Evolutionary conservation across 2,329 filamentous ascomycete species (phyloP).

Genomic region (Cercospora sp.): DNA sequence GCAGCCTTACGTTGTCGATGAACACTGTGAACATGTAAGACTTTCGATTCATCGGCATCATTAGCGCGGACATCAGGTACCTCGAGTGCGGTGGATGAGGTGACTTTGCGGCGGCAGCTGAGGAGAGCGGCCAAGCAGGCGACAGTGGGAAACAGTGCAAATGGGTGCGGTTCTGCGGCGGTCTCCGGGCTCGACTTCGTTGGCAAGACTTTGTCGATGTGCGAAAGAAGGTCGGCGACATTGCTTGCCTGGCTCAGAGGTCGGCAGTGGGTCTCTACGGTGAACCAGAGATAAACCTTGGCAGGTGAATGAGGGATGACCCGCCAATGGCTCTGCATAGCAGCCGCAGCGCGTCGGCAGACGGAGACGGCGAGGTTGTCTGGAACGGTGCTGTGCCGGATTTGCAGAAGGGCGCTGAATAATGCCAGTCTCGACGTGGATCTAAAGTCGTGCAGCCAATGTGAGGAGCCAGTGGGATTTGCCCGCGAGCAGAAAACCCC

Average conservation of each 20-base stretch:
- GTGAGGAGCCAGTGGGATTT: background rate
- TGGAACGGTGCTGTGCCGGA: background rate
- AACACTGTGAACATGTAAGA: background rate
- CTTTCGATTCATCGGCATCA: background rate
- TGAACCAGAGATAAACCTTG: background rate
- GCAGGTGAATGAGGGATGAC: background rate
- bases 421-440: background rate
- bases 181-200: background rate
- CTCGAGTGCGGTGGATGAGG: background rate
- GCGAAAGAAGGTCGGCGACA: background rate
- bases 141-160: background rate
- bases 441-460: background rate
- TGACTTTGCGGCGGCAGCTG: background rate
- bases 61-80: background rate
- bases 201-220: background rate
- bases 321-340: background rate
- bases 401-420: background rate
- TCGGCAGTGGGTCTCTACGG: background rate
- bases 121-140: background rate
- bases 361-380: background rate
- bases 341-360: background rate
- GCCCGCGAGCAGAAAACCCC: background rate
- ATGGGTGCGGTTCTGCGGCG: background rate
- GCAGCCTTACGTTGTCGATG: background rate
- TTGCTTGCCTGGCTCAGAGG: background rate